Conservation (phyloP, 805 yeast genomes). For the Pichia scutulata region DNA sequence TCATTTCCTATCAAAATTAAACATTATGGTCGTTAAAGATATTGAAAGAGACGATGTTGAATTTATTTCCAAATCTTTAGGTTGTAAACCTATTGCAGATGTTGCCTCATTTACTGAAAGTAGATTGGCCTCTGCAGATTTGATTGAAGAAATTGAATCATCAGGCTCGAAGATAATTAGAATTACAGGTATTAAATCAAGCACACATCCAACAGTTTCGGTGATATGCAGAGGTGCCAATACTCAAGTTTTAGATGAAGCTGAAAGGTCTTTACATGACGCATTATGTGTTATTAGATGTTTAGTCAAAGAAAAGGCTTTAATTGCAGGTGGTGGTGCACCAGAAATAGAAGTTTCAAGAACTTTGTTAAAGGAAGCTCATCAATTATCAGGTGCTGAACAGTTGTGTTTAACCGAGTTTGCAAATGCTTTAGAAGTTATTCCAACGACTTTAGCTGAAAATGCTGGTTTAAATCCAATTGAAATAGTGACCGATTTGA, state of each 20-base stretch:
- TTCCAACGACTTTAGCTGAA: conserved; percentile 91
- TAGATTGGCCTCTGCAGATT: conserved; percentile 84
- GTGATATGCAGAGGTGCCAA: conserved; percentile 95
- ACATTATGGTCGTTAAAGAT: conserved; percentile 90
- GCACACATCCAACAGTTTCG: conserved; percentile 64
- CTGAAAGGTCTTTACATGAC: conserved; percentile 95
- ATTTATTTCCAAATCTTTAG: conserved; percentile 74
- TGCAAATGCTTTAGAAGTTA: conserved; percentile 85
- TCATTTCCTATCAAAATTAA: conserved; percentile 88
- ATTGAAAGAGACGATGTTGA: conserved; percentile 95
- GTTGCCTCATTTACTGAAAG: conserved; percentile 89
- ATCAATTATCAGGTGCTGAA: conserved; percentile 73
- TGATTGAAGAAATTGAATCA: conserved; percentile 84
- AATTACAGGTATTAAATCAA: conserved; percentile 70
- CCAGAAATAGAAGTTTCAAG: conserved; percentile 90
- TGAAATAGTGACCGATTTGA: conserved; percentile 83
- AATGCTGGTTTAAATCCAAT: conserved; percentile 91
- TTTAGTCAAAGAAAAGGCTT: conserved; percentile 77
- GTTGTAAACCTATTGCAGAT: conserved; percentile 95
- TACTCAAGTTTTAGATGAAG: conserved; percentile 81
- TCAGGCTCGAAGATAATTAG: conserved; percentile 86
- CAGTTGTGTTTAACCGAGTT: conserved; percentile 88
- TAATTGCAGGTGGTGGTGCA: conserved; percentile 99
- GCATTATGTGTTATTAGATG: conserved; percentile 92
- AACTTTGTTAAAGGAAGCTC: conserved; percentile 61